phyloP scores from a whole-genome alignment of 306 rosid genomes.

The Begonia fuchsioides region DNA sequence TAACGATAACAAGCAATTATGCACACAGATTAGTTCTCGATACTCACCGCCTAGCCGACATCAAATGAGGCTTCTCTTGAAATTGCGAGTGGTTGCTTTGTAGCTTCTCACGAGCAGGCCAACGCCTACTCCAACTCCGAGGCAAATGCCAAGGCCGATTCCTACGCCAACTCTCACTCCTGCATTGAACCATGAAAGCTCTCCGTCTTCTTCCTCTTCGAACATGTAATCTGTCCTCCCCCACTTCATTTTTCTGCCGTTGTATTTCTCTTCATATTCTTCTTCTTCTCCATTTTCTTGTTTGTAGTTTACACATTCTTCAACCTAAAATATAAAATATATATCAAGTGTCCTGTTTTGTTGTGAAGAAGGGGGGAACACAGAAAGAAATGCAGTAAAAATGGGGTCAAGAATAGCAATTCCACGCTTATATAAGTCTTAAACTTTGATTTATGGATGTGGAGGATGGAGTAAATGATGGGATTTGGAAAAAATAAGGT shows the following conservation, averaged over 20 bases:
- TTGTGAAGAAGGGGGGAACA: too few relatives aligned
- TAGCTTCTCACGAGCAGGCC: constrained; percentile 25
- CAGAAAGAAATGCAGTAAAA: too few relatives aligned
- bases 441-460: too few relatives aligned
- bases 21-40: too few relatives aligned
- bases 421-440: too few relatives aligned
- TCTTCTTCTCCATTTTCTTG: constrained; percentile 11
- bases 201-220: constrained; percentile 28
- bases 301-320: constrained; percentile 19
- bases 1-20: too few relatives aligned
- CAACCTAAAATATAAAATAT: constrained; percentile 5
- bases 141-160: constrained; percentile 28
- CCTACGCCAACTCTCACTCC: constrained; percentile 35
- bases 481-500: not conserved
- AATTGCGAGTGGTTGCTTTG: constrained; percentile 24
- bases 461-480: too few relatives aligned
- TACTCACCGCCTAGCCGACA: too few relatives aligned
- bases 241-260: constrained; percentile 16
- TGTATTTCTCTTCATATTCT: constrained; percentile 6
- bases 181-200: constrained; percentile 32
- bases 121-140: constrained; percentile 25
- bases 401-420: too few relatives aligned
- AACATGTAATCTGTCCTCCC: constrained; percentile 17
- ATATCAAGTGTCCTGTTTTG: too few relatives aligned
- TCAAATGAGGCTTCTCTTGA: constrained; percentile 21